Evolutionary conservation across 1,284 basidiomycete genomes (phyloP), one percentile per base, ranked within the genome.

Genomic region (Wallemia ichthyophaga): DNA sequence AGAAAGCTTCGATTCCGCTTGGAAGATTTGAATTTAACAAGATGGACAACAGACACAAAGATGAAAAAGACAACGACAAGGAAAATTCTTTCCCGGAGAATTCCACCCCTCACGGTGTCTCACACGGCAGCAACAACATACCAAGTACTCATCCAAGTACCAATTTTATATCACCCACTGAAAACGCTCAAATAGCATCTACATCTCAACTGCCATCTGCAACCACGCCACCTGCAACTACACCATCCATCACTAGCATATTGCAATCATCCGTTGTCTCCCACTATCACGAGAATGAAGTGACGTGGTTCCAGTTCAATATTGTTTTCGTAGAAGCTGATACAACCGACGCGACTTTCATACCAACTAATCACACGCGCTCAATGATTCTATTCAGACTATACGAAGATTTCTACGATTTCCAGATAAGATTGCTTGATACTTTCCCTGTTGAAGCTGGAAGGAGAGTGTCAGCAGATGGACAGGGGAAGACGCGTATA

Each of bases 331-430:
- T 88, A 62, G 85, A 87, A 0, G 85, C 83, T 65, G 75, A 77
- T 61, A 71, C 74, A 3, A 68, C n/a, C n/a, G n/a, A n/a, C n/a
- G n/a, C n/a, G n/a, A n/a, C n/a, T n/a, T n/a, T n/a, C n/a, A n/a
- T n/a, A n/a, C n/a, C 76, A 1, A 65, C 81, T 53, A 81, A 78
- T 37, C 76, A 75, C 2, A 79, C 83, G 15, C 83, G 80, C 66
- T 80, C 85, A 26, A 79, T 98, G 59, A 81, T 91, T 63, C 76
- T 98, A 48, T 96, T 94, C 71, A 80, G 94, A 58, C 80, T 87
- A 19, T 99, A 99, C 73, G 85, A 94, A 67, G 91, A 99, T 69
- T 99, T 99, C 70, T 94, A 92, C 73, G 87, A 92, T 66, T 96
- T 96, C 69, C 94, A 99, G 67, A 83, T 94, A 59, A 75, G 78